phyloP scores from a whole-genome alignment of 495 filamentous ascomycete species.

The Sabuloglossum arenarium region DNA sequence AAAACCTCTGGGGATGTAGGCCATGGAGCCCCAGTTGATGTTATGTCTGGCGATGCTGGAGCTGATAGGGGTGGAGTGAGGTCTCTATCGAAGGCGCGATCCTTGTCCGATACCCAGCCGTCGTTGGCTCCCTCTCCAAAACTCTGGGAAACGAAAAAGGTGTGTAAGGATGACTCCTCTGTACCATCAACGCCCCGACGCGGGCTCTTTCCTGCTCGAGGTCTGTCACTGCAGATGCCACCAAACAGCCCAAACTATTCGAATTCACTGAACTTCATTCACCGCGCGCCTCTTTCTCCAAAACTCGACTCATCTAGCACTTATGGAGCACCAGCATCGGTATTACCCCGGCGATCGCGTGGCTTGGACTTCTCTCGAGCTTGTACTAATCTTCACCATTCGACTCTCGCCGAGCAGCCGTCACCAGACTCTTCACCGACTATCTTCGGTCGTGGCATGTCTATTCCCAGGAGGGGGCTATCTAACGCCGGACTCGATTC shows the following conservation, averaged over 20 bases:
- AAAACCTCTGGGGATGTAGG: neutral
- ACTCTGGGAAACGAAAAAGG: conserved; percentile 33
- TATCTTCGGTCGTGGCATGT: conserved; percentile 58
- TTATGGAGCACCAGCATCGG: conserved; percentile 66
- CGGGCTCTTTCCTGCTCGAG: conserved; percentile 33
- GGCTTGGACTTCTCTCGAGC: conserved; percentile 85
- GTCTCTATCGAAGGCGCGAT: conserved; percentile 14
- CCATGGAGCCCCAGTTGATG: neutral
- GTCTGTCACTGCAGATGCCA: conserved; percentile 57
- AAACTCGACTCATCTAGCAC: conserved; percentile 65
- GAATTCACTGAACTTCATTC: conserved; percentile 33
- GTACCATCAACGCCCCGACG: conserved; percentile 36
- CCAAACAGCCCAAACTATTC: conserved; percentile 28
- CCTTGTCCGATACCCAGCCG: conserved; percentile 21
- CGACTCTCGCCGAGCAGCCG: conserved; percentile 68
- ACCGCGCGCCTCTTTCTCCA: conserved; percentile 56
- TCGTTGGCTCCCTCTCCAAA: conserved; percentile 43
- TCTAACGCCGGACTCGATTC: conserved; percentile 24
- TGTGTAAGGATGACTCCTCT: conserved; percentile 65
- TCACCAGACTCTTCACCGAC: conserved; percentile 91
- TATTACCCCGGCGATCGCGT: conserved; percentile 67
- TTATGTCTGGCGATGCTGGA: neutral
- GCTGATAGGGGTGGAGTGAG: neutral
- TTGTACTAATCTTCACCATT: conserved; percentile 90
- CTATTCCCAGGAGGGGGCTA: conserved; percentile 43